Conservation (phyloP, 2,329 filamentous ascomycete species). For the Stagonosporopsis chrysanthemi region DNA sequence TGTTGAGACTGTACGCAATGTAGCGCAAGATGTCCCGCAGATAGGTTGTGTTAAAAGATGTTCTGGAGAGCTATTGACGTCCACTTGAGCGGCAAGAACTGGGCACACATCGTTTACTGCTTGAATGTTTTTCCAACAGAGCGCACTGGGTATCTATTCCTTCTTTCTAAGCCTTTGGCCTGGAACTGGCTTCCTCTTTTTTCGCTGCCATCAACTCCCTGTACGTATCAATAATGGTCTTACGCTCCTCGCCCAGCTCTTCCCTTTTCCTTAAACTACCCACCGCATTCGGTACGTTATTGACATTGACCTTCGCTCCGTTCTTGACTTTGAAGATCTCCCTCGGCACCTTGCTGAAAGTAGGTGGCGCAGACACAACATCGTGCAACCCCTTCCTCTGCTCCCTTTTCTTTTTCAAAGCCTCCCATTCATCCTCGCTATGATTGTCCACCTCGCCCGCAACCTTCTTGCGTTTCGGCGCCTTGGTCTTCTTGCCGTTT, state of each 20-base stretch:
- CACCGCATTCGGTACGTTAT: conserved; percentile 71
- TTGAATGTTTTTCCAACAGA: background rate
- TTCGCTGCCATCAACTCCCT: conserved; percentile 68
- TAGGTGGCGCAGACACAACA: conserved; percentile 78
- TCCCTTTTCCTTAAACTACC: conserved; percentile 77
- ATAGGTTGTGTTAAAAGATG: no score
- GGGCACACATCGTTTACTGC: background rate
- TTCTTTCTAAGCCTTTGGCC: background rate
- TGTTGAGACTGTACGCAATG: no score
- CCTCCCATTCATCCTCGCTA: conserved; percentile 79
- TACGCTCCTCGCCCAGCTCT: conserved; percentile 73
- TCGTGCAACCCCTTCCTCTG: conserved; percentile 66
- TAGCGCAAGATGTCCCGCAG: no score
- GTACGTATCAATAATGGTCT: conserved; percentile 77
- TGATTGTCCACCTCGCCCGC: conserved; percentile 60
- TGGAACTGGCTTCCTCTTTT: conserved; percentile 17
- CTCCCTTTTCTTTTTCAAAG: conserved; percentile 64
- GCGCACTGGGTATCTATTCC: conserved; percentile 5
- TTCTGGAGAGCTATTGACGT: no score
- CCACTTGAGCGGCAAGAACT: background rate
- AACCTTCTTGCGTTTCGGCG: conserved; percentile 60
- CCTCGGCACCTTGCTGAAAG: conserved; percentile 67
- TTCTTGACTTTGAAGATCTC: conserved; percentile 71
- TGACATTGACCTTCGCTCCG: conserved; percentile 71
- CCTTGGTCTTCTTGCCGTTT: conserved; percentile 59